Percentiles rank a stretch among this genome's conserved stretches.
Conservation (phyloP, 2,329 filamentous ascomycete genomes). For the Apiospora pterosperma region DNA sequence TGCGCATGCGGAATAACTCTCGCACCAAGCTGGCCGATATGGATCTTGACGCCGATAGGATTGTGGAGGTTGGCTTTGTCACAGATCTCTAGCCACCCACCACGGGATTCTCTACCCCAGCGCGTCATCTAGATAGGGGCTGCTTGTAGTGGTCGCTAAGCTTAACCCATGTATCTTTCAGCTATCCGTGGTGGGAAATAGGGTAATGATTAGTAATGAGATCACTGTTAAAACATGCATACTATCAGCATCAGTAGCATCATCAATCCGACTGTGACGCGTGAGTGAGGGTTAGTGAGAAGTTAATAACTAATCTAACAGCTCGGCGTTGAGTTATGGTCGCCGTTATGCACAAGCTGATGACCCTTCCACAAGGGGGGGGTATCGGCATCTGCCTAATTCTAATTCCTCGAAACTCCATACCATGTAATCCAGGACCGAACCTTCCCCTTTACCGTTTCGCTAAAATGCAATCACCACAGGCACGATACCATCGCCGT, state of each 20-base stretch:
- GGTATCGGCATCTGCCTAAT: neutral
- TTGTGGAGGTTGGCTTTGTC: conserved; percentile 64
- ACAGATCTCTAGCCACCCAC: conserved; percentile 45
- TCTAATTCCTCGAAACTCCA: neutral
- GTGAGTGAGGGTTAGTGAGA: no score
- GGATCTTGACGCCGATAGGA: conserved; percentile 49
- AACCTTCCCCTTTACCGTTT: neutral
- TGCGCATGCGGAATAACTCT: conserved; percentile 61
- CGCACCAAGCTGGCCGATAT: conserved; percentile 62
- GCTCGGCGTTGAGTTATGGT: no score
- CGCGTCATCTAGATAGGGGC: no score
- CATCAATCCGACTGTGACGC: no score
- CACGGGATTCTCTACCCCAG: neutral
- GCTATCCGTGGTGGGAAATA: neutral
- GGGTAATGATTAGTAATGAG: no score
- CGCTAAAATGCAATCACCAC: neutral
- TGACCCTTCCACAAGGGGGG: neutral
- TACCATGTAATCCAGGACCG: neutral
- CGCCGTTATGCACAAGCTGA: neutral
- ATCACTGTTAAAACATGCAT: no score
- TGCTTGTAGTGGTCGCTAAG: neutral
- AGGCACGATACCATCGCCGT: neutral
- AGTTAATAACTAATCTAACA: no score
- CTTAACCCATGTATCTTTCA: neutral
- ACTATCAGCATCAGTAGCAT: no score